Base-by-base conservation (phyloP, 805 yeast species). In the Kregervanrija pseudodelftensis region DNA sequence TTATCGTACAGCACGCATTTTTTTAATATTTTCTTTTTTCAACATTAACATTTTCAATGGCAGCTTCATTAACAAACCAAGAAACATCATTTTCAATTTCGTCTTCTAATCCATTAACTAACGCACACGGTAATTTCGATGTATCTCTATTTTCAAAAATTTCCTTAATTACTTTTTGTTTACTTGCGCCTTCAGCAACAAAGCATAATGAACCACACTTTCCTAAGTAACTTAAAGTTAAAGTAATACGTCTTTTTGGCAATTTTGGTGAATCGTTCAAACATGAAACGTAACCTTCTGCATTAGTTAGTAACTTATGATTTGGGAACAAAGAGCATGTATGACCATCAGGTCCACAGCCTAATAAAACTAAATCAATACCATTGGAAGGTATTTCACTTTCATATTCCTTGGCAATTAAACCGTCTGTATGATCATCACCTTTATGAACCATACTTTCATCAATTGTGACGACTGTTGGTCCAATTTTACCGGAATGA, bases 331-430 rank as follows among this genome's bases (percentile, higher is more conserved):
- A 70, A 1, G 96, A 89, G 67, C 95, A 86, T 5, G 96, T 89
- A 64, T 89, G 97, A 34, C 96, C 97, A 58, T 89, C 97, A 33
- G 96, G 96, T 8, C 97, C 97, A 62, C 93, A 85, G 16, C 97
- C 97, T 50, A 89, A 72, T 45, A 88, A 67, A 16, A 89, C 68
- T 54, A 88, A 67, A 63, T 89, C 95, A 30, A 81, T 57, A 8
- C 48, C 47, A 47, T 63, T 58, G 16, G 54, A 59, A 9, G 91
- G 87, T 42, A 89, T 64, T 37, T 70, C 66, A 1, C 68, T 48
- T 51, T 76, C 82, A 63, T 89, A 89, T 39, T 75, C 81, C 13
- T 58, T 52, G 4, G 95, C 89, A 54, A 85, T 77, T 37, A 66
- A 72, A 37, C 73, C 73, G 44, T 71, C 72, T 3, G 65, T 65